Percentiles rank a stretch among this genome's conserved stretches.
Evolutionary conservation across 306 rosid species (phyloP).

Genomic region (Calophaca sinica): DNA sequence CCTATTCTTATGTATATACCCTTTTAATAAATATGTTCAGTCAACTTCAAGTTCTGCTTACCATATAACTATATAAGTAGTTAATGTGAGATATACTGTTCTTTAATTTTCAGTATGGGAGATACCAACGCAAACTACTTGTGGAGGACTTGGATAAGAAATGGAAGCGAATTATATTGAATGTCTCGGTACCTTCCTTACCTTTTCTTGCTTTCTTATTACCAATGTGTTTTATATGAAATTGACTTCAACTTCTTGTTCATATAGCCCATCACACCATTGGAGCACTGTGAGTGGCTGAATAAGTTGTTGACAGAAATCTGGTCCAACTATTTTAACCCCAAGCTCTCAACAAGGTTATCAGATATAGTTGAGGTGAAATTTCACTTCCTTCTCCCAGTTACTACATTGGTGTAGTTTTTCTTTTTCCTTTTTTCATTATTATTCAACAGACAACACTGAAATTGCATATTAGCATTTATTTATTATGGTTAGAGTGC

Average conservation of each 20-base stretch:
- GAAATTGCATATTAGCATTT: constrained; percentile 27
- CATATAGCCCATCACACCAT: constrained; percentile 78
- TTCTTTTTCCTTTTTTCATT: background rate
- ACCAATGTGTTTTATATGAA: constrained; percentile 28
- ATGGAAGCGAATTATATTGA: constrained; percentile 78
- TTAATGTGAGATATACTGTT: constrained; percentile 42
- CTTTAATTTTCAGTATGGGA: constrained; percentile 78
- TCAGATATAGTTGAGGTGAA: constrained; percentile 83
- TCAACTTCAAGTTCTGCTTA: constrained; percentile 11
- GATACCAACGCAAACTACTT: constrained; percentile 70
- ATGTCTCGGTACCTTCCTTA: constrained; percentile 62
- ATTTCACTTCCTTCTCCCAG: constrained; percentile 30
- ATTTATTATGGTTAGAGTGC: background rate
- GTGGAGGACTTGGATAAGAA: constrained; percentile 88
- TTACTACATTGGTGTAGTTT: background rate
- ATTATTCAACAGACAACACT: background rate
- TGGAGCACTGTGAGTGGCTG: constrained; percentile 98
- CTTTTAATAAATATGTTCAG: background rate
- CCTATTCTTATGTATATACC: background rate
- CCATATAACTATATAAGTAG: background rate
- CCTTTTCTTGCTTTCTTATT: constrained; percentile 11
- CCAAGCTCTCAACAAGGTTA: constrained; percentile 77
- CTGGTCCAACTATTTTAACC: constrained; percentile 72
- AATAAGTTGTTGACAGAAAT: constrained; percentile 80
- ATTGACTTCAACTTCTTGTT: constrained; percentile 41